These are phyloP conservation scores for Tolypocladium tropicale DNA, from an alignment of 2,329 filamentous ascomycete species.

Conservation along the genomic window DNA sequence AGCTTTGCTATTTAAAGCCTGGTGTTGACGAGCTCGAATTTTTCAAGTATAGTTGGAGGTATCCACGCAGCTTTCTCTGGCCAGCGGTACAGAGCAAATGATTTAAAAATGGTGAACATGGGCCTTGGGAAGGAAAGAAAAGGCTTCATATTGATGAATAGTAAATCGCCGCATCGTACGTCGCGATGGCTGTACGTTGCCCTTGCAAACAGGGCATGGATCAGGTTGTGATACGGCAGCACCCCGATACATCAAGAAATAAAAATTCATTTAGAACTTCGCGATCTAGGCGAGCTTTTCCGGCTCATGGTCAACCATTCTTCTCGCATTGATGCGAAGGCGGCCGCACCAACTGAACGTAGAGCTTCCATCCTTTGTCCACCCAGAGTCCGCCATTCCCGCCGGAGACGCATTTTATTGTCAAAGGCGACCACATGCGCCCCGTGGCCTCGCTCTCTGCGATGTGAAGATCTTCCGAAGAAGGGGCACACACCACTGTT, in stretches of 20 bases:
- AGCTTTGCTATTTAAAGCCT: neutral
- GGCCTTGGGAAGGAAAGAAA: neutral
- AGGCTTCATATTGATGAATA: no score
- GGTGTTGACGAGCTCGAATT: neutral
- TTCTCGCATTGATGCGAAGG: neutral
- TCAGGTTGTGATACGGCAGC: no score
- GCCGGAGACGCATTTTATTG: neutral
- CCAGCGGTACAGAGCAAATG: neutral
- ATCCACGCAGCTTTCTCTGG: neutral
- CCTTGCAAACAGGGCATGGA: no score
- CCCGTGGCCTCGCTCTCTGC: neutral
- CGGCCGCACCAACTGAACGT: conserved; percentile 1
- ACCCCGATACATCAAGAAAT: no score
- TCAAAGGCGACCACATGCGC: neutral
- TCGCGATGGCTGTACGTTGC: no score
- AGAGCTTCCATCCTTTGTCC: neutral
- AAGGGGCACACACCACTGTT: neutral
- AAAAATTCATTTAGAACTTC: no score
- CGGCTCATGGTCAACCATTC: no score
- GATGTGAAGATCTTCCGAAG: neutral
- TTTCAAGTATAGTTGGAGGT: neutral
- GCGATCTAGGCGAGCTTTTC: neutral
- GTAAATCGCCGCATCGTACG: no score
- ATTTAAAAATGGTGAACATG: neutral
- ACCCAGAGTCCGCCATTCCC: neutral